These are phyloP conservation scores for Aspergillus sp. DNA, from an alignment of 2,329 filamentous ascomycete genomes.

Conservation along the genomic window DNA sequence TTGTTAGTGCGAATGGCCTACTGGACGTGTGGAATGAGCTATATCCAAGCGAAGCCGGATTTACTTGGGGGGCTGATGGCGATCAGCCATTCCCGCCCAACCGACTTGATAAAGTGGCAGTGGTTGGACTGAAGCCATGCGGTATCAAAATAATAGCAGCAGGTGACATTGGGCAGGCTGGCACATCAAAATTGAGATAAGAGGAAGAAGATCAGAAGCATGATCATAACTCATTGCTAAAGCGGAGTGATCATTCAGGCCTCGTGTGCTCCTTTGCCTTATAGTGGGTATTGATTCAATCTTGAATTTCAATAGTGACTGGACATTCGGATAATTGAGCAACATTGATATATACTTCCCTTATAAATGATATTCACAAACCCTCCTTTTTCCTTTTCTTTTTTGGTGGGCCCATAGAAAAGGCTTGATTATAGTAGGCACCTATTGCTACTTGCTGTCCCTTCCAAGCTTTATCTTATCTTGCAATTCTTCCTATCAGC, in stretches of 20 bases:
- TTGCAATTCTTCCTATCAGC: not conserved
- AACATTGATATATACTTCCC: not conserved
- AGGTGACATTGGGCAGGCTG: not conserved
- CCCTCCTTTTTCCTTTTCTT: not conserved
- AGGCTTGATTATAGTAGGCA: too few species aligned
- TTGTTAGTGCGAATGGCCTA: not conserved
- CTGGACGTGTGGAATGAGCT: not conserved
- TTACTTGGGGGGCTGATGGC: not conserved
- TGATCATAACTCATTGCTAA: not conserved
- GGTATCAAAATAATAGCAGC: not conserved
- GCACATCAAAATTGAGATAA: not conserved
- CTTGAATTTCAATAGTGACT: not conserved
- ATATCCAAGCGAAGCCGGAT: not conserved
- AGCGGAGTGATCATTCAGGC: too few species aligned
- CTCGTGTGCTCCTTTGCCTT: too few species aligned
- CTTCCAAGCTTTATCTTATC: not conserved
- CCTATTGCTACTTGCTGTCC: not conserved
- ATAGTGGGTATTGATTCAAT: not conserved
- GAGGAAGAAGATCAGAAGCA: not conserved
- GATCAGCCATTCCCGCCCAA: not conserved
- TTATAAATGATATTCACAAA: not conserved
- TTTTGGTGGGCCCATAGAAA: not conserved
- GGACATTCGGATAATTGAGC: not conserved
- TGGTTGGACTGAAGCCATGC: not conserved
- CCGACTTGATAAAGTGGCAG: not conserved